phyloP scores from a whole-genome alignment of 306 rosid species.

The Arachis hypogaea region DNA sequence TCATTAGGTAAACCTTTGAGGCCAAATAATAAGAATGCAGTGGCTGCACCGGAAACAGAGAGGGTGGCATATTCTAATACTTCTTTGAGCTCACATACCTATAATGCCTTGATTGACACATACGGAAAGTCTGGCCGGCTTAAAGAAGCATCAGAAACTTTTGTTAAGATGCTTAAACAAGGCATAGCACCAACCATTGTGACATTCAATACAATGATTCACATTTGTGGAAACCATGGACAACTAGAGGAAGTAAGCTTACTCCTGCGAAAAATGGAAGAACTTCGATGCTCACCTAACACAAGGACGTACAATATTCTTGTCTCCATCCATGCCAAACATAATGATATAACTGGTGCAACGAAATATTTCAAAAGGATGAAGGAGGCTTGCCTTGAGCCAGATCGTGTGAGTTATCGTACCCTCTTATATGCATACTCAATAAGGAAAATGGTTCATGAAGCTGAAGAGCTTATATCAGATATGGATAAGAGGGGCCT shows the following conservation, averaged over 20 bases:
- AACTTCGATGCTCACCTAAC: conserved; percentile 68
- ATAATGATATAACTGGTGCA: conserved; percentile 66
- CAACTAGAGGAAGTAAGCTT: conserved; percentile 67
- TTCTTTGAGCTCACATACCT: conserved; percentile 71
- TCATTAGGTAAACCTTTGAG: conserved; percentile 56
- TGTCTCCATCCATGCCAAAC: conserved; percentile 68
- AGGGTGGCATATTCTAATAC: conserved; percentile 34
- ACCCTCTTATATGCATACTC: conserved; percentile 92
- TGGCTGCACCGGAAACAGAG: conserved; percentile 33
- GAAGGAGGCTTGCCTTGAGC: conserved; percentile 63
- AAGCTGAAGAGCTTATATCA: conserved; percentile 69
- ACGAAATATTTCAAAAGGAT: conserved; percentile 63
- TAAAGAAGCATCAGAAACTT: conserved; percentile 78
- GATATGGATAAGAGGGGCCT: conserved; percentile 74
- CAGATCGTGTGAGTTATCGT: conserved; percentile 81
- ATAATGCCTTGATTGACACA: conserved; percentile 83
- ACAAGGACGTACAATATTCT: conserved; percentile 89
- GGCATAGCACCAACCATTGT: conserved; percentile 81
- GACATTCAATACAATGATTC: conserved; percentile 95
- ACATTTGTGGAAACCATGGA: conserved; percentile 88
- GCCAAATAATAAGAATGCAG: conserved; percentile 15
- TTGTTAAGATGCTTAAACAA: conserved; percentile 71
- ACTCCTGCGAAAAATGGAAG: conserved; percentile 84
- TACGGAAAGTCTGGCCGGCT: conserved; percentile 88
- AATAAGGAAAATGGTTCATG: conserved; percentile 69